Percentiles rank a stretch among this genome's conserved stretches.
Conservation (phyloP, 371 early-diverging fungal species). For the Saksenaea oblongispora region DNA sequence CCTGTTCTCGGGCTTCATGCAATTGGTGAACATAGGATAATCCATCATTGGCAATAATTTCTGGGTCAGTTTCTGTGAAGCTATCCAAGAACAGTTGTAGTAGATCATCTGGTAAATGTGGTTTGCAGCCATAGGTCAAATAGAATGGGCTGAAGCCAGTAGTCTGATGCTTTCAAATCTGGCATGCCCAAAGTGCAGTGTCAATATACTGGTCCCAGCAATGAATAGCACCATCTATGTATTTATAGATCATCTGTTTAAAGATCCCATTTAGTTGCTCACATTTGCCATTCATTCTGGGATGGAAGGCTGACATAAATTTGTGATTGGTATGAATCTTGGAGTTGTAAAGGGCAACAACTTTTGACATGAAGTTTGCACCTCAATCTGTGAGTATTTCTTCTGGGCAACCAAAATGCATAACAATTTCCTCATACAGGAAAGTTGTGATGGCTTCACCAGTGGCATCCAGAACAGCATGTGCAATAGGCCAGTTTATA, state of each 20-base stretch:
- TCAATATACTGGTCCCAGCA: constrained; percentile 15
- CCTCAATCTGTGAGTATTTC: constrained; percentile 43
- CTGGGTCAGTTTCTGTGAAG: no score
- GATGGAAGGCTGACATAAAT: constrained; percentile 23
- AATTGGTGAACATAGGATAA: no score
- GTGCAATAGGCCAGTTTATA: constrained; percentile 38
- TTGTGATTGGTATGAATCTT: constrained; percentile 11
- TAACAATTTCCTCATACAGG: constrained; percentile 33
- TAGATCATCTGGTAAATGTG: constrained; percentile 16
- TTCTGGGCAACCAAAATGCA: constrained; percentile 29
- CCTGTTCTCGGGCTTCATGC: constrained; percentile 15
- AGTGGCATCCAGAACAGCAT: constrained; percentile 32
- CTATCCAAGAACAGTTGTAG: background rate
- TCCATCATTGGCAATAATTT: background rate
- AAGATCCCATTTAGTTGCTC: constrained; percentile 20
- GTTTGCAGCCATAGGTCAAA: constrained; percentile 21
- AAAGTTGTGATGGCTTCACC: constrained; percentile 34
- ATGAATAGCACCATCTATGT: constrained; percentile 9
- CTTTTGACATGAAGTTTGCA: constrained; percentile 25
- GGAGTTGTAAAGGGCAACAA: constrained; percentile 7
- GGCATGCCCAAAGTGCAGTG: constrained; percentile 18
- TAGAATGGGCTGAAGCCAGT: constrained; percentile 17
- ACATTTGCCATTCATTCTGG: constrained; percentile 22
- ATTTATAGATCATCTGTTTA: constrained; percentile 14
- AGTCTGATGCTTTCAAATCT: constrained; percentile 12